Evolutionary conservation across 768 basidiomycete genomes (phyloP).

Genomic region (Trametes cinnabarina): DNA sequence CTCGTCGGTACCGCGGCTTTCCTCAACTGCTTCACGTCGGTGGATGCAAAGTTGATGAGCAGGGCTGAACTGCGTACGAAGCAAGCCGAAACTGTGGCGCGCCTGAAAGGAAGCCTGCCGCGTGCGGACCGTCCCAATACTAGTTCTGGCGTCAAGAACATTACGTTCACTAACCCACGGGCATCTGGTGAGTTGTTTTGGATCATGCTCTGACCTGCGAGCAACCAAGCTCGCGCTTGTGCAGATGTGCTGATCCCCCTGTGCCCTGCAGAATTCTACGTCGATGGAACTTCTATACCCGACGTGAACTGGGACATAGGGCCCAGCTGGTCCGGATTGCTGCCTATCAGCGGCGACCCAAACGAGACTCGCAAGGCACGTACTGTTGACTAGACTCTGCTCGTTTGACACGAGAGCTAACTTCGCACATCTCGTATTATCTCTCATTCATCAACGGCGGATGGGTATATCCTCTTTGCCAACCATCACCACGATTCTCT

Average conservation of each 20-base stretch:
- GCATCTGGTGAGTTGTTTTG: conserved; percentile 47
- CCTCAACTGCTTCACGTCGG: not conserved
- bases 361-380: conserved; percentile 68
- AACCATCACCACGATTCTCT: too few relatives aligned
- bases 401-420: not conserved
- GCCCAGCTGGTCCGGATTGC: conserved; percentile 70
- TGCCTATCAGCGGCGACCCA: conserved; percentile 60
- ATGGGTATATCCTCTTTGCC: not conserved
- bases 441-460: not conserved
- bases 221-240: not conserved
- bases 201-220: too few relatives aligned
- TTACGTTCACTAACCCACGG: conserved; percentile 67
- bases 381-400: not conserved
- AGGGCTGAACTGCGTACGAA: conserved; percentile 44
- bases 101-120: conserved; percentile 26
- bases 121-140: conserved; percentile 8
- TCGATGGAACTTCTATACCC: conserved; percentile 64
- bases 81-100: conserved; percentile 49
- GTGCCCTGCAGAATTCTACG: conserved; percentile 55
- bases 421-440: not conserved
- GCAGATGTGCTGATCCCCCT: not conserved
- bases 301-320: conserved; percentile 72
- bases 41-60: conserved; percentile 17
- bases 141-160: conserved; percentile 46
- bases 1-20: conserved; percentile 1